Conservation (phyloP, 495 filamentous ascomycete species). For the Cenococcum geophilum region DNA sequence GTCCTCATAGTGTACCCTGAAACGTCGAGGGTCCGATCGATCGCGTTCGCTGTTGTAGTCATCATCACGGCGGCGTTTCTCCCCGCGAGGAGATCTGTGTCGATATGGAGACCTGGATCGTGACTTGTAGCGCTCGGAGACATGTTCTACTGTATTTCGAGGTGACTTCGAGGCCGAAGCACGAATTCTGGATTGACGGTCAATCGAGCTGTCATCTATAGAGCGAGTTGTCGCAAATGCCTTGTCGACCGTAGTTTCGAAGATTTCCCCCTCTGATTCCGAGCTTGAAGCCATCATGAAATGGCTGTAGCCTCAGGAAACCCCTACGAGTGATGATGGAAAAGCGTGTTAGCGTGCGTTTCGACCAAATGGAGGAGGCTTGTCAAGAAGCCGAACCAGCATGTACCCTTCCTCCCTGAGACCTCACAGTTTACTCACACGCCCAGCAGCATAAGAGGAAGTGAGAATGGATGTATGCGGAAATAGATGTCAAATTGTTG, state of each 20-base stretch:
- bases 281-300: conserved; percentile 1
- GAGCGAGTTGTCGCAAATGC: conserved; percentile 9
- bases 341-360: background rate
- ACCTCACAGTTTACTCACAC: background rate
- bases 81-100: conserved; percentile 18
- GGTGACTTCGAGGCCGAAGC: background rate
- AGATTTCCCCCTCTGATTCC: conserved; percentile 20
- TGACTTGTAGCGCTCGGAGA: conserved; percentile 4
- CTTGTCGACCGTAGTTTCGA: conserved; percentile 9
- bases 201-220: conserved; percentile 6
- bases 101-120: conserved; percentile 29
- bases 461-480: background rate
- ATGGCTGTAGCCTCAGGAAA: background rate
- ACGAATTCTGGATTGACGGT: conserved; percentile 13
- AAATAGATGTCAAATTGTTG: background rate
- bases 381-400: conserved; percentile 1
- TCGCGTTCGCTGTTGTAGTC: conserved; percentile 50
- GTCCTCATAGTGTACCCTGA: conserved; percentile 57
- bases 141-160: background rate
- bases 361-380: background rate
- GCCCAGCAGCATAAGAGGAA: background rate
- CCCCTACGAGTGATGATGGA: background rate
- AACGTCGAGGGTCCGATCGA: conserved; percentile 48
- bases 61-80: conserved; percentile 23
- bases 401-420: conserved; percentile 1